Base-by-base conservation (phyloP, 1,284 basidiomycete genomes). In the Moesziomyces globuligerus region DNA sequence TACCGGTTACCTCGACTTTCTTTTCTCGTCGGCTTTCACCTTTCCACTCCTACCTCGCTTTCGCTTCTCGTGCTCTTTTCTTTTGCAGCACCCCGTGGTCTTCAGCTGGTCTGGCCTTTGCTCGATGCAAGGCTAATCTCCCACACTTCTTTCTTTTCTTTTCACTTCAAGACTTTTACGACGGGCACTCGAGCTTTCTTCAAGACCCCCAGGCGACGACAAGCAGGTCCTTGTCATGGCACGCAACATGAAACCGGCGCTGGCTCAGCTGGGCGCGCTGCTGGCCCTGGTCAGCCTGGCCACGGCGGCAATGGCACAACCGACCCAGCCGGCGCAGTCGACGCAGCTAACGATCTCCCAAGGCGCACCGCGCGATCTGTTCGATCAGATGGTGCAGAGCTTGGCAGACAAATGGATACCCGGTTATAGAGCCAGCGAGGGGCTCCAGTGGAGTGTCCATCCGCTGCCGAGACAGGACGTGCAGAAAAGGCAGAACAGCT, bases 381-480 rank as follows among this genome's bases (percentile, higher is more conserved):
- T 69, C 28, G 58, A 69, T 29, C 66, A 62, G 37, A n/a, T 69
- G 40, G 1, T 69, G 1, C 50, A 61, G 5, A 38, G 23, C 15
- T 7, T 61, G 2, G 48, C 65, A 10, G 23, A 9, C 7, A 54
- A 68, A 49, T 59, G 49, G 18, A n/a, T 55, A 9, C 54, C 49
- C 5, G 41, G 29, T 1, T 55, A 48, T 15, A 32, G 29, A 15
- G 29, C n/a, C n/a, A n/a, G 29, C 8, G 29, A 32, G 13, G 29
- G 29, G 17, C 10, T 48, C 43, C 50, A 46, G 50, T 51, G 49
- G 66, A 58, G 44, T 8, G 59, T 62, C 20, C 66, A 69, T 46
- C 66, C 66, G 10, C 29, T 62, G 13, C 54, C 55, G 4, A 36
- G 58, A 10, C 11, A 21, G 15, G 25, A 17, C 20, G 6, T 42